These are phyloP conservation scores for Coniferiporia weirii DNA, from an alignment of 1,284 basidiomycete genomes.

Conservation along the genomic window DNA sequence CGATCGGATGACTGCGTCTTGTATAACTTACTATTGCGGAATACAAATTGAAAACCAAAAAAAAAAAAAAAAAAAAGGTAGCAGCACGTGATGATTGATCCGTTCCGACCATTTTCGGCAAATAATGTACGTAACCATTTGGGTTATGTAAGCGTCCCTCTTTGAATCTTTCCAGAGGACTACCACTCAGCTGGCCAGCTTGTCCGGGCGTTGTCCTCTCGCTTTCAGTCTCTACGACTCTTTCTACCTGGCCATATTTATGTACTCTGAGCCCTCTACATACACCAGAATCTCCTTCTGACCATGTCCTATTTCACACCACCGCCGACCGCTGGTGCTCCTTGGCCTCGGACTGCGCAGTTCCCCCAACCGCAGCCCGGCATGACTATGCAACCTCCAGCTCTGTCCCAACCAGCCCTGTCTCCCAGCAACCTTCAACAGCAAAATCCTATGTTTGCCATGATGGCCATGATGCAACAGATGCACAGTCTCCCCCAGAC, in stretches of 20 bases:
- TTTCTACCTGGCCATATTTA: neutral
- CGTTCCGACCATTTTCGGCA: too few relatives aligned
- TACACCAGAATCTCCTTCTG: neutral
- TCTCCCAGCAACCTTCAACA: neutral
- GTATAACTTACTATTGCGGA: too few relatives aligned
- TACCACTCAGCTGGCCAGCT: too few relatives aligned
- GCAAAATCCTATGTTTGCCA: constrained; percentile 4
- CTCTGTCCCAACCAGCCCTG: neutral
- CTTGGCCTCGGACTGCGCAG: neutral
- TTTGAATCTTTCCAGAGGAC: too few relatives aligned
- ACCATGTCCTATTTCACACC: neutral
- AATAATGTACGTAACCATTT: too few relatives aligned
- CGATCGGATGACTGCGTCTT: neutral
- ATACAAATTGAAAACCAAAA: too few relatives aligned
- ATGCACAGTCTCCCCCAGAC: constrained; percentile 11
- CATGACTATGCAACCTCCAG: neutral
- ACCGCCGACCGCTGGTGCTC: neutral
- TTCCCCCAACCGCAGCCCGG: neutral
- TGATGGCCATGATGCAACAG: constrained; percentile 17
- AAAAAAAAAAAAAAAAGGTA: neutral
- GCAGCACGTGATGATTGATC: too few relatives aligned
- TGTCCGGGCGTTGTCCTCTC: too few relatives aligned
- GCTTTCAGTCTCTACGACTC: too few relatives aligned
- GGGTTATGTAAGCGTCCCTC: too few relatives aligned
- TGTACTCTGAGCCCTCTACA: neutral